Base-by-base conservation (phyloP, 768 basidiomycete species). In the Gymnopilus dilepis region DNA sequence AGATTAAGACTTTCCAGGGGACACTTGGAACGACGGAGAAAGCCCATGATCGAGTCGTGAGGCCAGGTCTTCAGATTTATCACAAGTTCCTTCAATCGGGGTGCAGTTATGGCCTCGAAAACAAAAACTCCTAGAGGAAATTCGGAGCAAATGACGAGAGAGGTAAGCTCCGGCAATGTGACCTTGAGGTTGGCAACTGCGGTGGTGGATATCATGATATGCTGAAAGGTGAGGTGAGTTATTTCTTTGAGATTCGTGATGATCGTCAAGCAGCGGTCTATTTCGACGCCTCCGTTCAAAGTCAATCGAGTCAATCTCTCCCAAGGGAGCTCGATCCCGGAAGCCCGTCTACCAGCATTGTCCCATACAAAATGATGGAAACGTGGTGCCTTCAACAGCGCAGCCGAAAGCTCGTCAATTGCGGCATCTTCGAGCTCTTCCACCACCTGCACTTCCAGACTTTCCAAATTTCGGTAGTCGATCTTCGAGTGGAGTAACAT, bases 1-100 rank as follows among this genome's bases (percentile, higher is more conserved):
- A 72, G 37, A 38, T 67, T 65, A 58, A 69, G 58, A 51, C 62
- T 71, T 59, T 68, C 62, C 12, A 71, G 50, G 2, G 67, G 68
- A 59, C 65, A 69, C 5, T 58, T 52, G 3, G 68, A 71, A 9
- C 70, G 67, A 24, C 34, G 62, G 13, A 70, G 58, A 41, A 69
- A 58, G 22, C 26, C 21, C 5, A 50, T 43, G 24, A 69, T 37
- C 8, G 66, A 31, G 7, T 41, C 17, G 22, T 66, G 62, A 19
- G 64, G 64, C 69, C 67, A 70, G 6, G 56, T 42, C 2, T 34
- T 53, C 37, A 66, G 26, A n/a, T 62, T 64, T 2, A 70, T 45
- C 4, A 65, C 42, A 19, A 70, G 50, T 12, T 65, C 62, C 9
- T 50, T 60, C 33, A 70, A 66, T 43, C 47, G 56, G 0, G 69